A percentile compares a stretch with the other conserved stretches of the same genome.
These are phyloP conservation scores for Aspergillus costaricaensis DNA, from an alignment of 2,329 filamentous ascomycete genomes.

Conservation along the genomic window DNA sequence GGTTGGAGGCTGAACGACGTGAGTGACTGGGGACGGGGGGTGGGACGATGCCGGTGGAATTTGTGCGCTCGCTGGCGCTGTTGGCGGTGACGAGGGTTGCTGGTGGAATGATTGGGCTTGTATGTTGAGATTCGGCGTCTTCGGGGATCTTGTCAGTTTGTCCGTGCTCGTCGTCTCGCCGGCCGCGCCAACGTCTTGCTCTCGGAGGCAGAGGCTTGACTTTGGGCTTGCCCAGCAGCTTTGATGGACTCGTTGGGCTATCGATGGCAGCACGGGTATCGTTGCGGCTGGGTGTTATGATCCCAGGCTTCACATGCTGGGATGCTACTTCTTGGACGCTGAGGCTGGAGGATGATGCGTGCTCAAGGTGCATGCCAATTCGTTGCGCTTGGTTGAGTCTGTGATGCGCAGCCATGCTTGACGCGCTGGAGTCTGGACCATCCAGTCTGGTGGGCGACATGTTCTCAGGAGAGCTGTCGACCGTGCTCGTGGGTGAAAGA, in stretches of 20 bases:
- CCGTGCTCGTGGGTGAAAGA: conserved; percentile 30
- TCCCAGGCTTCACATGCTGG: conserved; percentile 78
- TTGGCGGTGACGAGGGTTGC: conserved; percentile 13
- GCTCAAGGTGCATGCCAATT: conserved; percentile 70
- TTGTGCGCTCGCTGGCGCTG: conserved; percentile 21
- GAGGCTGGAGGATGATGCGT: conserved; percentile 69
- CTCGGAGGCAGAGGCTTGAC: conserved; percentile 46
- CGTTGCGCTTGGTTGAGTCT: conserved; percentile 30
- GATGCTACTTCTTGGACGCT: conserved; percentile 78
- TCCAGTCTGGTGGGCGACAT: conserved; percentile 41
- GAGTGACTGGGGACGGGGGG: conserved; percentile 26
- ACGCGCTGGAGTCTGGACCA: conserved; percentile 28
- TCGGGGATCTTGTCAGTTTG: conserved; percentile 34
- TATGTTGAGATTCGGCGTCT: conserved; percentile 21
- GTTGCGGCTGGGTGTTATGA: conserved; percentile 73
- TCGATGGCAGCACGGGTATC: conserved; percentile 33
- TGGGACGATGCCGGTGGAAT: conserved; percentile 28
- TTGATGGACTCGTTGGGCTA: conserved; percentile 15
- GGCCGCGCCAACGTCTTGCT: conserved; percentile 45
- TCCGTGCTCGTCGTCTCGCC: conserved; percentile 36
- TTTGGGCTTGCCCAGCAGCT: conserved; percentile 26
- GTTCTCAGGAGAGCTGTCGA: conserved; percentile 49
- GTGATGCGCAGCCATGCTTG: conserved; percentile 27
- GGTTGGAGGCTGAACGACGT: conserved; percentile 37
- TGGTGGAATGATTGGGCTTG: conserved; percentile 3